phyloP scores from a whole-genome alignment of 176 grass and related monocot species.

The Aegilops tauschii region DNA sequence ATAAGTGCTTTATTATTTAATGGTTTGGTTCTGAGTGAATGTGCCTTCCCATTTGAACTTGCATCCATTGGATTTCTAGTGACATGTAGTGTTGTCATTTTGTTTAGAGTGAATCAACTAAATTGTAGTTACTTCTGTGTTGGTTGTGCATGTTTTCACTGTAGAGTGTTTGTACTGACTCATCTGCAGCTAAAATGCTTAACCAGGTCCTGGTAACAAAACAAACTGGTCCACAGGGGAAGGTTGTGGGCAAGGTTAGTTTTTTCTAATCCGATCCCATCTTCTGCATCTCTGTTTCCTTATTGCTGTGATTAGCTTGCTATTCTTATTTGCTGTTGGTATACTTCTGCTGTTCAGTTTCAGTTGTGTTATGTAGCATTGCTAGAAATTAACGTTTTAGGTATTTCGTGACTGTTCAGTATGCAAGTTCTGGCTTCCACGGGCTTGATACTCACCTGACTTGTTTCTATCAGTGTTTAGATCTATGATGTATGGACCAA shows the following conservation, averaged over 20 bases:
- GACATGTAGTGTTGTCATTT: not conserved
- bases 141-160: not conserved
- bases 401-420: not conserved
- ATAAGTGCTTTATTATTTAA: not conserved
- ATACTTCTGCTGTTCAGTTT: not conserved
- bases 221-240: conserved; percentile 92
- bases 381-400: conserved; percentile 12
- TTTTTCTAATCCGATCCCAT: not conserved
- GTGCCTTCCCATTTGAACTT: conserved; percentile 13
- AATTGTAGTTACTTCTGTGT: not conserved
- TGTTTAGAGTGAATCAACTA: not conserved
- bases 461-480: not conserved
- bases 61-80: not conserved
- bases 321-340: not conserved
- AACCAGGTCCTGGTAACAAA: conserved; percentile 96
- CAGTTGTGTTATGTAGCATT: not conserved
- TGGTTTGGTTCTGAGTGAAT: not conserved
- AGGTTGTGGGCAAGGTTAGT: conserved; percentile 95
- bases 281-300: conserved; percentile 7
- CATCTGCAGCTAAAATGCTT: conserved; percentile 92
- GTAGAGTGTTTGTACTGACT: conserved; percentile 12
- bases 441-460: not conserved
- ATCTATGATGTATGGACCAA: not conserved
- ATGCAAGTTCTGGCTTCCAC: not conserved
- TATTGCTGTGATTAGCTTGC: conserved; percentile 1